Conservation (phyloP, 2,329 filamentous ascomycete species). For the Colletotrichum ledebouriae region DNA sequence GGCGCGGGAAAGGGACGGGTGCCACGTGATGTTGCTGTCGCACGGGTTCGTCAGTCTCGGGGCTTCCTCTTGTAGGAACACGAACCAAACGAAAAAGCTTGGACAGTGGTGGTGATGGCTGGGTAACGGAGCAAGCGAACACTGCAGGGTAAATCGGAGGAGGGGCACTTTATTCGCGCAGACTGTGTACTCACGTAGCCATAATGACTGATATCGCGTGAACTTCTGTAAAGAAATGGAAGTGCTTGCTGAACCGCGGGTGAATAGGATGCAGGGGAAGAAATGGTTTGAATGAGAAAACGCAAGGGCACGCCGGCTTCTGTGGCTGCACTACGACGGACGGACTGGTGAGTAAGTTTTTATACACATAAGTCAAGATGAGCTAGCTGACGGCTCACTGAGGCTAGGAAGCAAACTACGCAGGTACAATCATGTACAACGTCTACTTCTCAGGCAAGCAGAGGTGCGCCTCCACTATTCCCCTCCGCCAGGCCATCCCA, state of each 20-base stretch:
- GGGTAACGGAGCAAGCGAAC: neutral
- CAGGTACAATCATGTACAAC: neutral
- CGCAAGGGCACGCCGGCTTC: neutral
- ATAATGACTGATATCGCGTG: constrained; percentile 41
- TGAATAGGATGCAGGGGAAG: neutral
- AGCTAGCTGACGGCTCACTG: neutral
- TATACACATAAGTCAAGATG: constrained; percentile 4
- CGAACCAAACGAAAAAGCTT: neutral
- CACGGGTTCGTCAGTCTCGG: constrained; percentile 7
- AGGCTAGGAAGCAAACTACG: neutral
- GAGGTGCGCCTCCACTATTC: constrained; percentile 2
- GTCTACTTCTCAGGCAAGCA: neutral
- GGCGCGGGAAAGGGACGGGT: constrained; percentile 81
- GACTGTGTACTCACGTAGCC: constrained; percentile 47
- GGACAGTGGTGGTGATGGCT: neutral
- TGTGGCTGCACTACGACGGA: too few species aligned
- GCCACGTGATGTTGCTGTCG: constrained; percentile 89
- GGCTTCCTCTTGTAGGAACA: neutral
- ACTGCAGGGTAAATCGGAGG: neutral
- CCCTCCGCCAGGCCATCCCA: neutral
- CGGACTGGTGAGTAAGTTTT: neutral
- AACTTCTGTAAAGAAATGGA: neutral
- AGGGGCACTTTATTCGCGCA: neutral
- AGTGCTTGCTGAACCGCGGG: neutral
- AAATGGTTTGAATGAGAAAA: neutral